These are phyloP conservation scores for Mycogone perniciosa DNA, from an alignment of 2,329 filamentous ascomycete genomes.

Conservation along the genomic window DNA sequence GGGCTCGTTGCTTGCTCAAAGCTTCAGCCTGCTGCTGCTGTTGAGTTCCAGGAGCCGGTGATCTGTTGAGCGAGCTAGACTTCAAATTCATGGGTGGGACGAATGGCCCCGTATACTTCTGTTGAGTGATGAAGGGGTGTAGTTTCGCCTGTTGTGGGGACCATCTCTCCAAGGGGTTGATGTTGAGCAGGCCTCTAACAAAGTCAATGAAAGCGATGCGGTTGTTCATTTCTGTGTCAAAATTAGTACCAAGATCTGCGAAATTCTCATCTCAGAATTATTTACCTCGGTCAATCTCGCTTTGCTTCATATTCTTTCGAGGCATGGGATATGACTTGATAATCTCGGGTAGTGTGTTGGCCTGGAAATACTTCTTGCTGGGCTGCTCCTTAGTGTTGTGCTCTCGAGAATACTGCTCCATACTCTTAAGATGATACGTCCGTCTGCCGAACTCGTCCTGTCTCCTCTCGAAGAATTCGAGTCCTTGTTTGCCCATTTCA, in stretches of 20 bases:
- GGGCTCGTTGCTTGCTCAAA: conserved; percentile 82
- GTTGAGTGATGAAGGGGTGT: conserved; percentile 97
- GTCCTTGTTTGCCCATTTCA: conserved; percentile 95
- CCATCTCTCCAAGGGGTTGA: conserved; percentile 95
- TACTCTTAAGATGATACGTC: conserved; percentile 86
- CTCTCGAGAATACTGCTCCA: conserved; percentile 96
- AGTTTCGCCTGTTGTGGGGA: conserved; percentile 95
- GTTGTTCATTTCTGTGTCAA: conserved; percentile 85
- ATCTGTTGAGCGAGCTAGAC: conserved; percentile 74
- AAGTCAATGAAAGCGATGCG: conserved; percentile 97
- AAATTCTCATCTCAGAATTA: neutral
- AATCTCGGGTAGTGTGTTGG: conserved; percentile 88
- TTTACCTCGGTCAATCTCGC: conserved; percentile 88
- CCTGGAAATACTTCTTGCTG: conserved; percentile 99
- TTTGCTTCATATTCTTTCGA: conserved; percentile 97
- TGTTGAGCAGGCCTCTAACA: conserved; percentile 83
- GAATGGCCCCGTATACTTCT: conserved; percentile 94
- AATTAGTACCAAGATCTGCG: neutral
- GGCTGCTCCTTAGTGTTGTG: conserved; percentile 96
- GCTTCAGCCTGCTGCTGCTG: conserved; percentile 95
- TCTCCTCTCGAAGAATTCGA: conserved; percentile 92
- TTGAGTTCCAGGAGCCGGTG: conserved; percentile 86
- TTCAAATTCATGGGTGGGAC: conserved; percentile 97
- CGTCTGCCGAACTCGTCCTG: conserved; percentile 88
- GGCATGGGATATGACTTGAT: conserved; percentile 98